These are phyloP conservation scores for Chaetothyriales sp. DNA, from an alignment of 2,329 filamentous ascomycete genomes.

Conservation along the genomic window DNA sequence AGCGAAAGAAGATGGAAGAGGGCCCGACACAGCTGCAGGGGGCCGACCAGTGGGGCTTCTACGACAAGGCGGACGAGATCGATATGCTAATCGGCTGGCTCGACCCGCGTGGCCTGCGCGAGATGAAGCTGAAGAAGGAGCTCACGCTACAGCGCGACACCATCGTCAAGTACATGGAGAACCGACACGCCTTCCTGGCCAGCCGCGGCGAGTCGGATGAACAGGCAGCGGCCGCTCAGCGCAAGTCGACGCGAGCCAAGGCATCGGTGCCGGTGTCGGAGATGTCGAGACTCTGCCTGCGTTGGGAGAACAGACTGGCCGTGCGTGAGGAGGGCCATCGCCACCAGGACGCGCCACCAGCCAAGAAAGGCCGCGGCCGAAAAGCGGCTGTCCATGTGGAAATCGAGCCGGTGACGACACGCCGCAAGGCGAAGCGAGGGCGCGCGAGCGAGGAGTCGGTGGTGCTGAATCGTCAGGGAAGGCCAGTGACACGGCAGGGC, in stretches of 20 bases:
- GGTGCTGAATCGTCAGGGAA: constrained; percentile 31
- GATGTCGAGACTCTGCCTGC: constrained; percentile 43
- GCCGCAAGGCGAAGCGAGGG: not conserved
- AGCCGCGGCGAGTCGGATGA: constrained; percentile 32
- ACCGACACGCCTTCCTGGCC: constrained; percentile 57
- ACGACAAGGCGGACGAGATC: constrained; percentile 62
- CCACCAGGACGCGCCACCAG: constrained; percentile 43
- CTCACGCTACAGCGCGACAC: constrained; percentile 59
- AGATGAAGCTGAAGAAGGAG: constrained; percentile 77
- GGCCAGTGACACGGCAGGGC: constrained; percentile 36
- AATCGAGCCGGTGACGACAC: not conserved
- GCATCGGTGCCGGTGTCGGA: constrained; percentile 40
- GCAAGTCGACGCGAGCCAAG: constrained; percentile 50
- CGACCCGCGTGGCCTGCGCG: constrained; percentile 71
- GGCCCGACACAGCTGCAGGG: constrained; percentile 61
- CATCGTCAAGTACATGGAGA: constrained; percentile 66
- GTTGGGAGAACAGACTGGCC: constrained; percentile 51
- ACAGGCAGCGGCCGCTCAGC: constrained; percentile 32
- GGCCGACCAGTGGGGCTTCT: constrained; percentile 80
- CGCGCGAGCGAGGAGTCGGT: not conserved
- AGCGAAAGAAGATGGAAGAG: constrained; percentile 77
- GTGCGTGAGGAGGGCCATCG: constrained; percentile 43
- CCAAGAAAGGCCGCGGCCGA: constrained; percentile 26
- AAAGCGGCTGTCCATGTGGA: not conserved
- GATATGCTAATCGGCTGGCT: constrained; percentile 76